A percentile compares a stretch with the other conserved stretches of the same genome.
phyloP scores from a whole-genome alignment of 805 yeast species.

The Torulaspora delbrueckii region DNA sequence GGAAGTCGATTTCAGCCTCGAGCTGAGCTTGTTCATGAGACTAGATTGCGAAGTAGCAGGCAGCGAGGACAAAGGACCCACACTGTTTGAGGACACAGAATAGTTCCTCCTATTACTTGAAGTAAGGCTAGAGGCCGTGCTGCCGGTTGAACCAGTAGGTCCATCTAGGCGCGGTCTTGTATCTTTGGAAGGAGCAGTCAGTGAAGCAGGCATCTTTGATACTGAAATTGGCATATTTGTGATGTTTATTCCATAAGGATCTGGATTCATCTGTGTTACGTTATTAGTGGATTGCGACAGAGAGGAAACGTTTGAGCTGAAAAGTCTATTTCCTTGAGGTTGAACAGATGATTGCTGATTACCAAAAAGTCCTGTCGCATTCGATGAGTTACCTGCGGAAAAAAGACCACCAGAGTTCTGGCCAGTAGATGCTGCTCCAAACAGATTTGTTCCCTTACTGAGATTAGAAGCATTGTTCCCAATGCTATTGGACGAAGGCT shows the following conservation, averaged over 20 bases:
- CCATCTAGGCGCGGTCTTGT: slow-evolving; percentile 8
- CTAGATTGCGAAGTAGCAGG: slow-evolving; percentile 24
- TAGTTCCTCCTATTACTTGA: slow-evolving; percentile 16
- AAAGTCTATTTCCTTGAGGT: slow-evolving; percentile 14
- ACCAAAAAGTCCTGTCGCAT: slow-evolving; percentile 21
- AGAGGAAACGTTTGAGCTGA: slow-evolving; percentile 14
- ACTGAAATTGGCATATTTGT: slow-evolving; percentile 26
- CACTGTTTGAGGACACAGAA: slow-evolving; percentile 23
- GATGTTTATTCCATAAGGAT: slow-evolving; percentile 35
- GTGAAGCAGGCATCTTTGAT: slow-evolving; percentile 38
- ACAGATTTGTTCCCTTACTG: not conserved
- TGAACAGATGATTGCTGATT: slow-evolving; percentile 18
- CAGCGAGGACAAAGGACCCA: slow-evolving; percentile 9
- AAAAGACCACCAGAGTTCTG: slow-evolving; percentile 20
- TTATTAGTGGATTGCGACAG: slow-evolving; percentile 1
- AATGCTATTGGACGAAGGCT: slow-evolving; percentile 1
- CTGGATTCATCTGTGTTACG: slow-evolving; percentile 6
- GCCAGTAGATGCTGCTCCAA: not conserved
- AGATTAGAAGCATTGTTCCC: slow-evolving; percentile 1
- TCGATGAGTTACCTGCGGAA: slow-evolving; percentile 17
- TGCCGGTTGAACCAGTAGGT: slow-evolving; percentile 22
- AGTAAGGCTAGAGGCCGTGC: slow-evolving; percentile 19
- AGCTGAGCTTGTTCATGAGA: slow-evolving; percentile 36
- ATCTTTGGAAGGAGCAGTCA: slow-evolving; percentile 32
- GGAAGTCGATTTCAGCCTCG: slow-evolving; percentile 31